phyloP scores from a whole-genome alignment of 2,329 filamentous ascomycete species.

The Epichloe glyceriae region DNA sequence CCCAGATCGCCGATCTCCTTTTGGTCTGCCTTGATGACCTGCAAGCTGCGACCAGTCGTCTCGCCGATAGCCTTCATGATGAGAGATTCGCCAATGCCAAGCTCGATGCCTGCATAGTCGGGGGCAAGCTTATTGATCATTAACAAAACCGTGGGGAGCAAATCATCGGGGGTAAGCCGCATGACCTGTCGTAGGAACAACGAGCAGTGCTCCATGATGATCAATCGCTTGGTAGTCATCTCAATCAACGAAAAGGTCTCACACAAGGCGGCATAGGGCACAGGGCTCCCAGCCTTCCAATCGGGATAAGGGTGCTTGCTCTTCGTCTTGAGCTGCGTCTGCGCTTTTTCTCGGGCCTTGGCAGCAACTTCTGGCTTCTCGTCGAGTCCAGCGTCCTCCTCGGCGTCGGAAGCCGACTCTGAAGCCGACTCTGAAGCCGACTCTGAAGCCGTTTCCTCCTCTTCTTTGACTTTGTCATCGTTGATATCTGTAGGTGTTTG shows the following conservation, averaged over 20 bases:
- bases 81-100: conserved; percentile 95
- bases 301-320: conserved; percentile 81
- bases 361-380: conserved; percentile 57
- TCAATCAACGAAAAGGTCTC: conserved; percentile 91
- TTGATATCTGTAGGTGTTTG: conserved; percentile 13
- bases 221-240: conserved; percentile 80
- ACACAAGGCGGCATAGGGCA: conserved; percentile 89
- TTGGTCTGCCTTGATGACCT: conserved; percentile 89
- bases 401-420: conserved; percentile 25
- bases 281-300: conserved; percentile 78
- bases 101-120: conserved; percentile 89
- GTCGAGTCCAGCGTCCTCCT: conserved; percentile 38
- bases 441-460: not conserved
- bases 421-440: conserved; percentile 13
- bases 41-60: conserved; percentile 74
- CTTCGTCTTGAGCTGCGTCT: conserved; percentile 57
- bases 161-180: conserved; percentile 73
- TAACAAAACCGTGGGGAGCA: conserved; percentile 76
- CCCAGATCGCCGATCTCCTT: conserved; percentile 94
- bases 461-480: conserved; percentile 17
- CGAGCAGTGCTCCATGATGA: conserved; percentile 81
- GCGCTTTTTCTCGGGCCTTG: conserved; percentile 69
- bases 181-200: conserved; percentile 90
- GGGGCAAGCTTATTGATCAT: conserved; percentile 98
- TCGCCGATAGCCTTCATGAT: conserved; percentile 99